Conservation (phyloP, 306 rosid species). For the Carpinus viminea region DNA sequence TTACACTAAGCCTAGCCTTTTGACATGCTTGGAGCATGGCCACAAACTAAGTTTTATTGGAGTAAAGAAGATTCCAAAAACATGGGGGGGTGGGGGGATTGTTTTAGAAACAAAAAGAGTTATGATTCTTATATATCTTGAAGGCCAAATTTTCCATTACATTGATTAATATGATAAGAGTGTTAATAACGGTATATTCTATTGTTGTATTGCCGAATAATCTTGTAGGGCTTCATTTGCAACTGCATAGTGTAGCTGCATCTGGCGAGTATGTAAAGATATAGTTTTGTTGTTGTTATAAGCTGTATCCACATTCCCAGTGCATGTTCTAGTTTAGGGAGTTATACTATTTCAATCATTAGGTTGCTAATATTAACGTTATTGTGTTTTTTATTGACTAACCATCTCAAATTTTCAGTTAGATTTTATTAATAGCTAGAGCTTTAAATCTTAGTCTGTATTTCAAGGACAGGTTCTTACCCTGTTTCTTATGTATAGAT, state of each 20-base stretch:
- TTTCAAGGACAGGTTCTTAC: constrained; percentile 9
- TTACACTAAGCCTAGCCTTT: too few relatives aligned
- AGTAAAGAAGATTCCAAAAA: too few relatives aligned
- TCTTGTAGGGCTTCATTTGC: neutral
- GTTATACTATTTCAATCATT: neutral
- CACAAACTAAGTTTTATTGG: too few relatives aligned
- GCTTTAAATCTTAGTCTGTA: neutral
- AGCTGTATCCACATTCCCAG: neutral
- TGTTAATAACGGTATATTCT: neutral
- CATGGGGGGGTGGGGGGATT: too few relatives aligned
- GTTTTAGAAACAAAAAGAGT: too few relatives aligned
- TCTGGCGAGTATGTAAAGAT: neutral
- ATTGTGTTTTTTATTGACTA: neutral
- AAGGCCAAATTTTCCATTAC: neutral
- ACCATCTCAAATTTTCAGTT: neutral
- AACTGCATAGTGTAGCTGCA: constrained; percentile 4
- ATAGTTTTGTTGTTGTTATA: neutral
- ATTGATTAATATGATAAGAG: neutral
- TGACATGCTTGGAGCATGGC: too few relatives aligned
- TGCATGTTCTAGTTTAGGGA: neutral
- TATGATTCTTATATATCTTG: too few relatives aligned
- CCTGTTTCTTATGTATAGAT: constrained; percentile 45
- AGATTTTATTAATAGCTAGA: neutral
- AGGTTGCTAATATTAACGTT: neutral
- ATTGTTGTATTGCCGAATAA: too few relatives aligned